These are phyloP conservation scores for Penicillium frequentans DNA, from an alignment of 2,329 filamentous ascomycete species.

Conservation along the genomic window DNA sequence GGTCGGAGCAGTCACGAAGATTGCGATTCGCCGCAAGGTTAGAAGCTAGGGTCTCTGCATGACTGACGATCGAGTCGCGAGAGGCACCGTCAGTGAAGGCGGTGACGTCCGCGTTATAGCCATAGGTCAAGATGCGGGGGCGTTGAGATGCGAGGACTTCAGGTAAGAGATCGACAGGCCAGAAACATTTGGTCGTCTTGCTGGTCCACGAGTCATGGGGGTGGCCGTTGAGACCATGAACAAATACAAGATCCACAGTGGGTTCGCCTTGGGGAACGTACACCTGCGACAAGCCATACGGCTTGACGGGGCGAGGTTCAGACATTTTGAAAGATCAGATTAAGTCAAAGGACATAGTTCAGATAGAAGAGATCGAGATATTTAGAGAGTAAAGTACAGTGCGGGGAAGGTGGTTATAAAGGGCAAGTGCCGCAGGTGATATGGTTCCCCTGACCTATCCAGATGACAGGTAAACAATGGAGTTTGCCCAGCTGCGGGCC, in stretches of 20 bases:
- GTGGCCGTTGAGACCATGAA: slow-evolving; percentile 69
- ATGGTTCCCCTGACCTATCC: slow-evolving; percentile 15
- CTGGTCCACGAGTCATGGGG: slow-evolving; percentile 64
- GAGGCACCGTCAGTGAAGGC: slow-evolving; percentile 55
- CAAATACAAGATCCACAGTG: slow-evolving; percentile 61
- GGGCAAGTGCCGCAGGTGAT: slow-evolving; percentile 11
- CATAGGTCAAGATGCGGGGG: slow-evolving; percentile 69
- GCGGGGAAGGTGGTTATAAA: not conserved
- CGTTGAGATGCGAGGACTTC: slow-evolving; percentile 56
- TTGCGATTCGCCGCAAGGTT: slow-evolving; percentile 64
- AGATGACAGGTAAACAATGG: slow-evolving; percentile 10
- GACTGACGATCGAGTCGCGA: slow-evolving; percentile 68
- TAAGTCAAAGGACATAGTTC: not conserved
- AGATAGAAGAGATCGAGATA: not conserved
- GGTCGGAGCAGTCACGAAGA: slow-evolving; percentile 51
- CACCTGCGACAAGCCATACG: slow-evolving; percentile 44
- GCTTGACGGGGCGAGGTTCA: slow-evolving; percentile 29
- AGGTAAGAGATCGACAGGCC: slow-evolving; percentile 69
- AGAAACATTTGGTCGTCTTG: slow-evolving; percentile 57
- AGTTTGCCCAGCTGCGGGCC: not conserved
- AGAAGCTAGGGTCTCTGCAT: slow-evolving; percentile 68
- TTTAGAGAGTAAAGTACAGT: not conserved
- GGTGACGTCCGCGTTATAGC: slow-evolving; percentile 68
- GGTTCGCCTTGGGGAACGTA: slow-evolving; percentile 39
- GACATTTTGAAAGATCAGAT: not conserved